Base-by-base conservation (phyloP, 805 yeast genomes). In the Starmera quercuum region DNA sequence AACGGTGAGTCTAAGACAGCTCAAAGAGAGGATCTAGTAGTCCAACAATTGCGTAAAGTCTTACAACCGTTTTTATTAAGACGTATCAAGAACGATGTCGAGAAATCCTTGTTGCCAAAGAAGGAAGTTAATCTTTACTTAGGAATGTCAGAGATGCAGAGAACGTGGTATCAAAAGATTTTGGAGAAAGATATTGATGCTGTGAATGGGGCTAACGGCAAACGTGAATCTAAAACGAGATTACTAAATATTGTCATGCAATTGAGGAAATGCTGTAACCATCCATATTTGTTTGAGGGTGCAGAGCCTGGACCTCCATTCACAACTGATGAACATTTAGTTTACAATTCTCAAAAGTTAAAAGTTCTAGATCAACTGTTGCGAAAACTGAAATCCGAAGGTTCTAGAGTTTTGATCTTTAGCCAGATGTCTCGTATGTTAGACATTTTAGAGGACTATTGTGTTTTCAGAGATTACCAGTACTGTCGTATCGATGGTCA, bases 221-320 rank as follows among this genome's bases (percentile, higher is more conserved):
- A 75, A 44, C 70, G 75, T 38, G 94, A 83, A 53, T 71, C 82
- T 11, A 82, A 83, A 51, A 83, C 94, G 2, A 63, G 92, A 48
- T 63, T 83, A 38, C 59, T 83, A 31, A 83, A 83, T 53, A 83
- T 83, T 45, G 90, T 82, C 31, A 83, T 83, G 94, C 94, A 83
- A 54, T 63, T 83, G 48, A 70, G 92, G 52, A 83, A 83, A 54
- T 83, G 92, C 54, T 83, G 90, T 59, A 83, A 83, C 47, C 94
- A 83, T 59, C 94, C 94, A 11, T 83, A 83, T 51, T 58, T 83
- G 26, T 83, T 83, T 48, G 92, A 83, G 53, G 94, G 94, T 29
- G 92, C 90, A 1, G 94, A 83, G 50, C 92, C 92, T 1, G 94
- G 94, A 10, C 94, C 94, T 14, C 94, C 94, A 16, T 83, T 65